A percentile compares a stretch with the other conserved stretches of the same genome.
Evolutionary conservation across 2,329 filamentous ascomycete genomes (phyloP).

Genomic region (Basipetospora chlamydospora): DNA sequence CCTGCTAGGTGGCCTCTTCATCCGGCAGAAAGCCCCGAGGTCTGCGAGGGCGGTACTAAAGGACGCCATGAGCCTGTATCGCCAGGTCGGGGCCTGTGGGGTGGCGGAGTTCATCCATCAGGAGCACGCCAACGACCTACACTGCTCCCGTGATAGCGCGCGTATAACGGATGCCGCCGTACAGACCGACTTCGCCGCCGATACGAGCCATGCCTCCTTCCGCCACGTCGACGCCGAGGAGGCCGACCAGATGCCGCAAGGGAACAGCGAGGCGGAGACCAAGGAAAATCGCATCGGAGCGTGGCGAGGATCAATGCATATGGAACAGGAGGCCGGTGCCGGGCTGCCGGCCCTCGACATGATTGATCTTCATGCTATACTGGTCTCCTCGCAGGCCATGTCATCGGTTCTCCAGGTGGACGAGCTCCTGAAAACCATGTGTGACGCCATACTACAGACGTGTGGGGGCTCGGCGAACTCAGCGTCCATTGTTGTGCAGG

Average conservation of each 20-base stretch:
- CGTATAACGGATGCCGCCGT: slow-evolving; percentile 48
- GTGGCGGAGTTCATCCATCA: slow-evolving; percentile 54
- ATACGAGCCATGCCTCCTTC: slow-evolving; percentile 37
- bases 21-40: slow-evolving; percentile 48
- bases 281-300: slow-evolving; percentile 45
- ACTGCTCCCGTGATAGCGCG: slow-evolving; percentile 43
- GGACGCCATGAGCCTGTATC: slow-evolving; percentile 53
- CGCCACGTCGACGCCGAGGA: slow-evolving; percentile 30
- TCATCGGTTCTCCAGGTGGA: slow-evolving; percentile 67
- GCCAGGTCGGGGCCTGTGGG: slow-evolving; percentile 53
- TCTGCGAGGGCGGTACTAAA: slow-evolving; percentile 55
- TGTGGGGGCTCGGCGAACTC: slow-evolving; percentile 56
- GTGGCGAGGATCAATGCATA: slow-evolving; percentile 46
- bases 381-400: slow-evolving; percentile 66
- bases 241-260: slow-evolving; percentile 24
- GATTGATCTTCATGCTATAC: slow-evolving; percentile 66
- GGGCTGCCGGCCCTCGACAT: slow-evolving; percentile 66
- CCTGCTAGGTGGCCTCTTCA: slow-evolving; percentile 57
- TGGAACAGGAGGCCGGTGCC: slow-evolving; percentile 37
- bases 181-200: slow-evolving; percentile 57
- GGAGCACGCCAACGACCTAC: slow-evolving; percentile 52
- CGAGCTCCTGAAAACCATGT: slow-evolving; percentile 64
- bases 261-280: slow-evolving; percentile 30
- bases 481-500: slow-evolving; percentile 60
- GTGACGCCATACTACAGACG: slow-evolving; percentile 65